Evolutionary conservation across 78 protist species (phyloP), one percentile per base, ranked within the genome.

Genomic region (Pigoraptor vietnamica): DNA sequence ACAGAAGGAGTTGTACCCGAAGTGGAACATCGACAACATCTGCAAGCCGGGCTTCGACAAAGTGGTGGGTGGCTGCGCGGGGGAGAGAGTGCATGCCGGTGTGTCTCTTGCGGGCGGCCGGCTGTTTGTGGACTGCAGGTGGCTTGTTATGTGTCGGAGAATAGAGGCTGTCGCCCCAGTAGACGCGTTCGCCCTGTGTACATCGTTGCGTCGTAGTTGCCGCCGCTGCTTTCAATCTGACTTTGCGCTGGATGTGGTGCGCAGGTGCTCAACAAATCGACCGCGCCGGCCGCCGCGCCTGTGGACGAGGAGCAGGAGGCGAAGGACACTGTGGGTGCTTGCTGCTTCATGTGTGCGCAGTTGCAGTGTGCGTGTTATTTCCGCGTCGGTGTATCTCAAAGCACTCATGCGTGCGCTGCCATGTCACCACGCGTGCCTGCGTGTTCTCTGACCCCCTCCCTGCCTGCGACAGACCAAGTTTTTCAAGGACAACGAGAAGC

Each of bases 1-100:
- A 19, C 1, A 32, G 83, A 38, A 91, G 89, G 21, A 33, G 0
- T 37, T 36, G 55, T 37, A 33, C 90, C 93, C 93, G 0, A 38
- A 33, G 86, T 92, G 93, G 94, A 67, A 90, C 89, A 88, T 89
- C 24, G 90, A 86, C 88, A 93, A 93, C 93, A 93, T 93, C 56
- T 37, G 93, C 94, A 14, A 90, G 19, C 91, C 90, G 24, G 36
- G 56, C 33, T 90, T 23, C 88, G 25, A n/a, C 37, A 90, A 90
- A n/a, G 35, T 86, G n/a, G 84, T 90, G 40, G 79, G 34, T 24
- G 38, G 14, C 14, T 6, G 67, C 67, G 6, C 67, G 67, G 67
- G 14, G 67, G 14, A 6, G 14, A 6, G 14, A 21, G 67, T 48
- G 67, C 67, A 48, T 48, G 67, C 67, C 6, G 6, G 29, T 48